Evolutionary conservation across 2,329 filamentous ascomycete genomes (phyloP).

Genomic region (Cladophialophora chaetospira): DNA sequence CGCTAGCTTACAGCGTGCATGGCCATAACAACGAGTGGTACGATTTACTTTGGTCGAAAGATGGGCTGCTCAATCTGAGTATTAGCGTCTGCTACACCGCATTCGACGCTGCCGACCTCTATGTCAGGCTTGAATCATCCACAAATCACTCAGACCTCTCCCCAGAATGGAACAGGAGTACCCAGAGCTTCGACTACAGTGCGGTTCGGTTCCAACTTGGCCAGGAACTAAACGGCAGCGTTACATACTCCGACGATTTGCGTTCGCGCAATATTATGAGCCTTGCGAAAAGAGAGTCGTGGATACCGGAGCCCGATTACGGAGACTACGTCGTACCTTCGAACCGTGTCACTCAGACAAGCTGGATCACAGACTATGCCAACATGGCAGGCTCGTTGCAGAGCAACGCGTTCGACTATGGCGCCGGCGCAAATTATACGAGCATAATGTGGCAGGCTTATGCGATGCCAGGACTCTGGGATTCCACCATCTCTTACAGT

Average conservation of each 20-base stretch:
- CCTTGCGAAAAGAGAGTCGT: constrained; percentile 1
- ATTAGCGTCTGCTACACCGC: constrained; percentile 7
- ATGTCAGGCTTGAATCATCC: constrained; percentile 3
- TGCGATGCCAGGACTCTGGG: neutral
- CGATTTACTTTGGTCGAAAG: constrained; percentile 2
- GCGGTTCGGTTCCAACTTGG: neutral
- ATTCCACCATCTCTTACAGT: neutral
- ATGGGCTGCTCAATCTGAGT: constrained; percentile 7
- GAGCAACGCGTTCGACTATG: constrained; percentile 4
- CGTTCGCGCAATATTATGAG: constrained; percentile 3
- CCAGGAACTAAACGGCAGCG: neutral
- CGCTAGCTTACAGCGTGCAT: constrained; percentile 2
- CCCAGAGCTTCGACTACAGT: neutral
- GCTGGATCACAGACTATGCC: constrained; percentile 10
- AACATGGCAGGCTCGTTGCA: constrained; percentile 10
- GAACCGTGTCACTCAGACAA: constrained; percentile 3
- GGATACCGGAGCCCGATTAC: constrained; percentile 7
- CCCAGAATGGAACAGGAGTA: neutral
- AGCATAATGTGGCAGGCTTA: constrained; percentile 2
- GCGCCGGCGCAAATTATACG: neutral
- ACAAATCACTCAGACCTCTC: constrained; percentile 1
- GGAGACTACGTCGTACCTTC: constrained; percentile 1
- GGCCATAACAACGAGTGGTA: constrained; percentile 11
- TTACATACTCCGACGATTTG: neutral
- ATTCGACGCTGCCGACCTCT: constrained; percentile 6